Evolutionary conservation across 2,329 filamentous ascomycete genomes (phyloP).

Genomic region (Colletotrichum sp.): DNA sequence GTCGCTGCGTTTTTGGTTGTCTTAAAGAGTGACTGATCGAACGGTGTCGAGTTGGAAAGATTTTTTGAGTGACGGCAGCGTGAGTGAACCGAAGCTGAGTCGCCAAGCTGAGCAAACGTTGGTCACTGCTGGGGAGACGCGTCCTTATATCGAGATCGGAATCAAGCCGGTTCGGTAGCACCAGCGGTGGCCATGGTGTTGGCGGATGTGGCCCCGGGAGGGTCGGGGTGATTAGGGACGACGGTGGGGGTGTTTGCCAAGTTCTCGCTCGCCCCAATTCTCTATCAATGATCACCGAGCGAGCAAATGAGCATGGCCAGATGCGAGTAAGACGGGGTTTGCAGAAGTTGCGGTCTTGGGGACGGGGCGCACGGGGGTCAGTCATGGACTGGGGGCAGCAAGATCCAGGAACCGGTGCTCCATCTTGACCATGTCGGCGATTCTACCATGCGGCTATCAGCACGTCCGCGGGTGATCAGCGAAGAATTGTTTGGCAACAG

Average conservation of each 20-base stretch:
- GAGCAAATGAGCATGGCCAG: neutral
- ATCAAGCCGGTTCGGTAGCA: constrained; percentile 10
- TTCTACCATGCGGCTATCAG: constrained; percentile 7
- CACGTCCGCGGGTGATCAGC: neutral
- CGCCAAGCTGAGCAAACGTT: neutral
- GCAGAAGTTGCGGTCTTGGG: neutral
- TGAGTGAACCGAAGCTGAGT: constrained; percentile 7
- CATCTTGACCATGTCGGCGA: neutral
- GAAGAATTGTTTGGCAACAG: constrained; percentile 3
- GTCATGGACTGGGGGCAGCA: neutral
- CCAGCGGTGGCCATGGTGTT: neutral
- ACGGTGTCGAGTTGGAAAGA: neutral
- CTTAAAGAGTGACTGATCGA: constrained; percentile 4
- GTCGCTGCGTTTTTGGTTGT: neutral
- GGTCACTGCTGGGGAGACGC: neutral
- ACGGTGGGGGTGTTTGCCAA: neutral
- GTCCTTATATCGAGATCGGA: constrained; percentile 3
- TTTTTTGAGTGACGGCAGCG: neutral
- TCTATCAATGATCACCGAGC: neutral
- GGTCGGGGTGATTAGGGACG: constrained; percentile 15
- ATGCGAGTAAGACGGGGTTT: constrained; percentile 8
- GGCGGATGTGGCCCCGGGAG: neutral
- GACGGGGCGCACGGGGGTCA: neutral
- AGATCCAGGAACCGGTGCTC: neutral
- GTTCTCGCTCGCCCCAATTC: neutral